Evolutionary conservation across 495 filamentous ascomycete species (phyloP).

Genomic region (Aspergillus kassunensis): DNA sequence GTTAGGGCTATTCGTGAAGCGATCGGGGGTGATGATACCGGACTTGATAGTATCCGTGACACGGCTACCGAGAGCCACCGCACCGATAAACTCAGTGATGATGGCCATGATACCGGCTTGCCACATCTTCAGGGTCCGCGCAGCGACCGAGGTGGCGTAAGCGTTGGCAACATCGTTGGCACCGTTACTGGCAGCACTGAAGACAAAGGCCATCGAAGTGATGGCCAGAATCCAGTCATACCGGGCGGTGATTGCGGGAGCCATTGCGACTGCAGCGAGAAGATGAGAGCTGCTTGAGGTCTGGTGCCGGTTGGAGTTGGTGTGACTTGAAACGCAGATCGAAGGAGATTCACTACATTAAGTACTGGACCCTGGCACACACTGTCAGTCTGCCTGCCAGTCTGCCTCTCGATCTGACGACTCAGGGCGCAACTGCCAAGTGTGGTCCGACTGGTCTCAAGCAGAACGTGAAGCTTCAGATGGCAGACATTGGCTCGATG

Average conservation of each 20-base stretch:
- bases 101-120: constrained; percentile 33
- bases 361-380: constrained; percentile 1
- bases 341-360: background rate
- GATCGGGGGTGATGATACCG: constrained; percentile 53
- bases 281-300: too few species aligned
- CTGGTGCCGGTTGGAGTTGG: background rate
- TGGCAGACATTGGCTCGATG: constrained; percentile 12
- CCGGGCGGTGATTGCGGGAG: constrained; percentile 26
- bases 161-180: constrained; percentile 47
- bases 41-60: constrained; percentile 65
- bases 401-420: too few species aligned
- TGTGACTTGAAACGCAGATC: background rate
- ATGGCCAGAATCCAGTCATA: constrained; percentile 51
- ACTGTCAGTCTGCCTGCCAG: too few species aligned
- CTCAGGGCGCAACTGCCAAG: constrained; percentile 4
- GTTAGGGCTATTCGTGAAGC: constrained; percentile 46
- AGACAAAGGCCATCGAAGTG: constrained; percentile 40
- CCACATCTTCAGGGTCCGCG: constrained; percentile 35
- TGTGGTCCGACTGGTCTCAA: background rate
- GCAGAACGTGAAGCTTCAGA: constrained; percentile 14
- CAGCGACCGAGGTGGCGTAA: constrained; percentile 39
- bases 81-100: constrained; percentile 52
- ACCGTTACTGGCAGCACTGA: constrained; percentile 43
- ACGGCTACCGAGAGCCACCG: constrained; percentile 59
- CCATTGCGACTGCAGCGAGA: constrained; percentile 15